Evolutionary conservation across 108 stramenopile genomes (phyloP).

Genomic region (Skeletonema grethae): DNA sequence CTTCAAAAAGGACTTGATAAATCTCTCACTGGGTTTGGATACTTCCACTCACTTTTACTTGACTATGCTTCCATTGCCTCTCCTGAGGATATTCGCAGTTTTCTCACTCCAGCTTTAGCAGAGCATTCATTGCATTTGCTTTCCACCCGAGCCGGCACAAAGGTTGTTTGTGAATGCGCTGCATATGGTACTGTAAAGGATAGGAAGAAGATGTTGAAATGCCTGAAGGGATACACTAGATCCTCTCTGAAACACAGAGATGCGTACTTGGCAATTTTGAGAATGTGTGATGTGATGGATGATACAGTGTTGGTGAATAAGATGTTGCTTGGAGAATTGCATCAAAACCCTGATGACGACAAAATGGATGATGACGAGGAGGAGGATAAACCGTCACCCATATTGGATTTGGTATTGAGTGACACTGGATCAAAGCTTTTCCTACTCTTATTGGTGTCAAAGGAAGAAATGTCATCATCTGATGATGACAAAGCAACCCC

Average conservation of each 20-base stretch:
- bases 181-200: constrained; percentile 91
- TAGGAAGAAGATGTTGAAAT: constrained; percentile 89
- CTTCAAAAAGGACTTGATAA: constrained; percentile 87
- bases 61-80: constrained; percentile 71
- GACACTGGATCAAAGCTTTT: constrained; percentile 89
- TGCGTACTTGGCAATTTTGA: constrained; percentile 88
- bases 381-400: constrained; percentile 50
- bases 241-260: constrained; percentile 87
- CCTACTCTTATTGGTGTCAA: constrained; percentile 71
- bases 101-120: constrained; percentile 67
- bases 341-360: constrained; percentile 44
- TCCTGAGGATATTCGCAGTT: constrained; percentile 63
- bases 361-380: constrained; percentile 19
- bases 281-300: constrained; percentile 89
- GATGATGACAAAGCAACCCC: constrained; percentile 20
- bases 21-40: constrained; percentile 77
- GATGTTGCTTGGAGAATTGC: constrained; percentile 83
- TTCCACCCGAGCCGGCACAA: constrained; percentile 83
- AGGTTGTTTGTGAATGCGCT: constrained; percentile 81
- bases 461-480: constrained; percentile 51
- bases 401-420: constrained; percentile 75
- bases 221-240: constrained; percentile 88
- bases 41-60: constrained; percentile 79
- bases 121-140: constrained; percentile 85
- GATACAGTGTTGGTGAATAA: constrained; percentile 95